Base-by-base conservation (phyloP, 1,284 basidiomycete species). In the Anthracocystis panici-leucophaei region DNA sequence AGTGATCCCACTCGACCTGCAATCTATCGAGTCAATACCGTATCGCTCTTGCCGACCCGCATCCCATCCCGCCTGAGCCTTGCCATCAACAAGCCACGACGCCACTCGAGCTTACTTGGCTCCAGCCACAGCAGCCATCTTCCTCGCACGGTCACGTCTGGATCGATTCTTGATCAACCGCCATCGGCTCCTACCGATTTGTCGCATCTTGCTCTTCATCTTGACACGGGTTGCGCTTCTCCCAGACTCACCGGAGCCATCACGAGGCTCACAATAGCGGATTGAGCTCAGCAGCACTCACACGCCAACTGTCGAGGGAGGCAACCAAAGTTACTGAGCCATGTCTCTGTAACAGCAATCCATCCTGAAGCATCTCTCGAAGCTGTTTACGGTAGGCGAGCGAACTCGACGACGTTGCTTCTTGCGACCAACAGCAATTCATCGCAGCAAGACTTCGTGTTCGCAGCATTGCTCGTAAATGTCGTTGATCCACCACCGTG, bases 261-360 rank as follows among this genome's bases (percentile, higher is more conserved):
- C 35, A 2, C 46, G 20, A 29, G 46, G 25, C 18, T 10, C 18
- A 12, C 27, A 12, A 29, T 5, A 25, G 20, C 12, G 20, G 18
- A 4, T 10, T 11, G 7, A 18, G 12, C 49, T 21, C 31, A 51
- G 21, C 31, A 35, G 31, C 31, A 14, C 5, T 5, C 45, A 27
- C 45, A 10, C 14, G 25, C 27, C 27, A 23, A 14, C 45, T 16
- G 11, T 31, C 20, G 7, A 10, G 6, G 20, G 4, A 18, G n/a
- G 16, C 48, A 3, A 21, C 14, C 18, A 31, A 6, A 51, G 49
- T 14, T 23, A 6, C 33, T 6, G 20, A 23, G 49, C 33, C 33
- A 51, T 51, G 49, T 51, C 49, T 25, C 49, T 51, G 33, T 51
- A 12, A 38, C 49, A 25, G 33, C 33, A 14, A 33, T 21, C 23